These are phyloP conservation scores for Gnetum montanum DNA, from an alignment of 75 land plant species.

Conservation along the genomic window DNA sequence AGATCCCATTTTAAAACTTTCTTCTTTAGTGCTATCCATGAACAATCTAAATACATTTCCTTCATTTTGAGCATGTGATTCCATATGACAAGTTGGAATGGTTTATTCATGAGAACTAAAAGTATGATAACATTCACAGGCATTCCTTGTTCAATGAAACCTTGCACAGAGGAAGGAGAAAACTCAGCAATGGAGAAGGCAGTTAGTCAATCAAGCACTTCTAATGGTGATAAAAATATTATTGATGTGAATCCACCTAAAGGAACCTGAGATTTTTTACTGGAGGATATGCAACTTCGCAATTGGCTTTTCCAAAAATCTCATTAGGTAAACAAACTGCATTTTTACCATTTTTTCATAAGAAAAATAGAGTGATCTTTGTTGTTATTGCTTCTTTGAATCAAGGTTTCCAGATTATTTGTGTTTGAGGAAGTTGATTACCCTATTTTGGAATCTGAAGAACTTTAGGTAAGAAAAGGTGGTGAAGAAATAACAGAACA, in stretches of 20 bases:
- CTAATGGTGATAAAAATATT: not conserved
- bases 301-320: slow-evolving; percentile 89
- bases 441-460: slow-evolving; percentile 92
- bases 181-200: not conserved
- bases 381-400: not conserved
- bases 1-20: too few relatives aligned
- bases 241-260: slow-evolving; percentile 86
- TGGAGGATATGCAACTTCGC: slow-evolving; percentile 86
- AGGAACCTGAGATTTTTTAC: slow-evolving; percentile 90
- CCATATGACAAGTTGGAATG: too few relatives aligned
- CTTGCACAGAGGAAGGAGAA: slow-evolving; percentile 4
- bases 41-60: too few relatives aligned
- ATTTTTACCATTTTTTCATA: not conserved
- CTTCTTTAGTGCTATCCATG: too few relatives aligned
- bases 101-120: too few relatives aligned
- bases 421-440: slow-evolving; percentile 95
- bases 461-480: slow-evolving; percentile 83
- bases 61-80: too few relatives aligned
- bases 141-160: not conserved
- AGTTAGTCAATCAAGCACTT: not conserved
- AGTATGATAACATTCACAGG: too few relatives aligned
- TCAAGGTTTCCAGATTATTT: slow-evolving; percentile 77
- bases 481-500: slow-evolving; percentile 96
- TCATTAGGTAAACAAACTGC: slow-evolving; percentile 41
- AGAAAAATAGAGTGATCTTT: too few relatives aligned